Evolutionary conservation across 148 eudicot genomes (phyloP), one percentile per base, ranked within the genome.

Genomic region (Diospyros lotus): DNA sequence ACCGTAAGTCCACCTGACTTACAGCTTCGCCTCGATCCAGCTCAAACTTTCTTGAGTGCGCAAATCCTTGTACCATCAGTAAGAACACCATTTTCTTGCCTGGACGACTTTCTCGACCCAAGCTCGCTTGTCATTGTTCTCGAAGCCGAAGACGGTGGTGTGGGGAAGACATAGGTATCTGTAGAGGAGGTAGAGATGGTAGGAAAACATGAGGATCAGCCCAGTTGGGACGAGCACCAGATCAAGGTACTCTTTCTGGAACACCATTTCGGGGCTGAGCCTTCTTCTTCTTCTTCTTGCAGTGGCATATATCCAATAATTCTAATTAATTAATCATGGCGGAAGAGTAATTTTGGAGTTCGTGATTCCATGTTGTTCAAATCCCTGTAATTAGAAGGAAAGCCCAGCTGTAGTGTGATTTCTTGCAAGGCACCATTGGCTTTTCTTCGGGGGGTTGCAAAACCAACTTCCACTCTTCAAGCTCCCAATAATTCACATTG

Each of bases 141-240:
- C 97, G 66, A 81, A 86, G 17, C 91, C 90, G 75, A 77, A 75
- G 71, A 85, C 82, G 10, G 92, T 88, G 12, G 87, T 89, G 78
- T 89, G 86, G 9, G 91, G 89, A 56, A 18, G 68, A n/a, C 80
- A 54, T 10, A 88, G 80, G 68, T 80, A 86, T 66, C 84, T 83
- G 13, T 83, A 82, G 62, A 87, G 89, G 38, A 88, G 79, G 59
- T 69, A n/a, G 65, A 87, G 79, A 76, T 93, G 97, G 55, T 93
- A 93, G 1, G 79, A 87, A 66, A 89, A 91, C 89, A 93, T 88
- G 64, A 89, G 28, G 39, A 83, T 48, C 12, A 93, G 53, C 10
- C 91, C 92, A 69, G 73, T 74, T 38, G 98, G 98, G 75, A 93
- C 97, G n/a, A 93, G 67, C 13, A 91, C 54, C 68, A 89, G 39